These are phyloP conservation scores for Litchi chinensis DNA, from an alignment of 345 rosid species.

Conservation along the genomic window DNA sequence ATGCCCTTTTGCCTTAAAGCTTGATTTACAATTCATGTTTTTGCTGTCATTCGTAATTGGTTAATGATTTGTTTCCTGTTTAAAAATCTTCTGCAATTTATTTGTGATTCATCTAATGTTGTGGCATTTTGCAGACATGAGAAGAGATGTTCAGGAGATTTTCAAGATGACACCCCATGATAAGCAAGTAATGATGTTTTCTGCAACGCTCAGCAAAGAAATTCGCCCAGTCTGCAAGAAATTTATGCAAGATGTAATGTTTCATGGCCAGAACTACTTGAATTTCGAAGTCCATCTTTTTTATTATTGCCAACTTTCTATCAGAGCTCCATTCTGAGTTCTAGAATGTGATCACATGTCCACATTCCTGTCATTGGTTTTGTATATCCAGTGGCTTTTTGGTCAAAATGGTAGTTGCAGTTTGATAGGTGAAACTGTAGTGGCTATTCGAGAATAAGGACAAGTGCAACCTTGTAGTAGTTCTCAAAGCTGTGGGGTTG, in stretches of 20 bases:
- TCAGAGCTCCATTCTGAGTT: slow-evolving; percentile 26
- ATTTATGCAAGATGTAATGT: slow-evolving; percentile 99
- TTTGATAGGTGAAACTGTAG: slow-evolving; percentile 15
- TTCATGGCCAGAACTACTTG: slow-evolving; percentile 59
- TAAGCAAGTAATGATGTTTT: slow-evolving; percentile 99
- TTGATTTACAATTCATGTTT: no score
- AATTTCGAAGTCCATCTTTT: slow-evolving; percentile 52
- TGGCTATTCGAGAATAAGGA: background rate
- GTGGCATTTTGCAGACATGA: slow-evolving; percentile 65
- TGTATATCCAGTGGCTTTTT: slow-evolving; percentile 20
- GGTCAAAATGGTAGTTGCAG: slow-evolving; percentile 20
- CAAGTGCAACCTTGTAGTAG: background rate
- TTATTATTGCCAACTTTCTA: slow-evolving; percentile 46
- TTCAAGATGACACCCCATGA: slow-evolving; percentile 99
- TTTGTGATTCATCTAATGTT: background rate
- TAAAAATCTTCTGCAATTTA: background rate
- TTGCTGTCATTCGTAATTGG: background rate
- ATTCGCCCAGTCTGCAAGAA: slow-evolving; percentile 99
- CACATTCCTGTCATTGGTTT: slow-evolving; percentile 16
- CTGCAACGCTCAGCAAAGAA: slow-evolving; percentile 99
- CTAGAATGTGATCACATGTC: slow-evolving; percentile 26
- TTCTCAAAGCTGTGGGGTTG: slow-evolving; percentile 6
- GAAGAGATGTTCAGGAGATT: slow-evolving; percentile 97
- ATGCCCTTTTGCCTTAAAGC: background rate
- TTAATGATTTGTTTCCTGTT: background rate